These are phyloP conservation scores for Solanum hybrid DNA, from an alignment of 305 asterid genomes.

Conservation along the genomic window DNA sequence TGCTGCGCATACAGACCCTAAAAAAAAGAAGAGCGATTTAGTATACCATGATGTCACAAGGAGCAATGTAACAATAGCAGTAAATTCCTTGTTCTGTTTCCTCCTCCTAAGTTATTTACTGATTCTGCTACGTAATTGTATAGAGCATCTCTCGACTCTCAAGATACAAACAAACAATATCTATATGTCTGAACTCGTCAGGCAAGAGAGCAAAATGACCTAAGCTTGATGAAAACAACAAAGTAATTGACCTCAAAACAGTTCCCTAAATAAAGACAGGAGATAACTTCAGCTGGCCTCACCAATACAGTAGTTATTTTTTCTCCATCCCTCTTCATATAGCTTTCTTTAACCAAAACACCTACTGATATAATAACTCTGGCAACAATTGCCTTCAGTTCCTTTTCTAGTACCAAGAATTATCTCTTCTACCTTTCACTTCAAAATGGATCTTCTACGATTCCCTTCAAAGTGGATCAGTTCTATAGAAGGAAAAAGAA, in stretches of 20 bases:
- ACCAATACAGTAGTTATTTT: background rate
- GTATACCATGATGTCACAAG: background rate
- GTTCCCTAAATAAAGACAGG: background rate
- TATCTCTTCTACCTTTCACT: background rate
- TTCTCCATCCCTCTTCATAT: background rate
- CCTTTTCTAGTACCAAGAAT: background rate
- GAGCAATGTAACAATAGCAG: background rate
- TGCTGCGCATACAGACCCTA: background rate
- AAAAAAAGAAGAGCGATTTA: background rate
- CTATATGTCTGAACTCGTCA: background rate
- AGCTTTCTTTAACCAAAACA: background rate
- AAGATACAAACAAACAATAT: background rate
- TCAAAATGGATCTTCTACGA: background rate
- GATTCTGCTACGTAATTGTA: background rate
- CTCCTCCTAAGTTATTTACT: background rate
- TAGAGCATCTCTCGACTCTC: background rate
- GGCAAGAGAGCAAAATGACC: background rate
- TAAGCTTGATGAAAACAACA: background rate
- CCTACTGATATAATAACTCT: background rate
- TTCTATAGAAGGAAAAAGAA: background rate
- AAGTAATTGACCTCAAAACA: background rate
- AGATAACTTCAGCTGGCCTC: background rate
- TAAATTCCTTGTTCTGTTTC: background rate
- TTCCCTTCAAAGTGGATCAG: background rate
- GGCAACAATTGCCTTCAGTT: background rate